phyloP scores from a whole-genome alignment of 768 basidiomycete genomes.

The Fistulinella prunicolor region DNA sequence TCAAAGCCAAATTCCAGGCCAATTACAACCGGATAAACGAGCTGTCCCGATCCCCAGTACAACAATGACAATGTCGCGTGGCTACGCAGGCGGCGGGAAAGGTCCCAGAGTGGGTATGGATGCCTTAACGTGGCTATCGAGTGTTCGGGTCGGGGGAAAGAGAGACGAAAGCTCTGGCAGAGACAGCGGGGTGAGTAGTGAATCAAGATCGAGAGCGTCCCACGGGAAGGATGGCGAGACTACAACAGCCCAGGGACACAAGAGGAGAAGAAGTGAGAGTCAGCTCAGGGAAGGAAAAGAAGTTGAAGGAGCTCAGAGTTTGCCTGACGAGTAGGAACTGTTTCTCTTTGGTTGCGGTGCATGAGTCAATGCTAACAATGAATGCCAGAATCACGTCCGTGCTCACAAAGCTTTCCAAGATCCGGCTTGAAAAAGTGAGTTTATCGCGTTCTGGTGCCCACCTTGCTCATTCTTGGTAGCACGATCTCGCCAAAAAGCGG shows the following conservation, averaged over 20 bases:
- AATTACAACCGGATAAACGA: constrained; percentile 14
- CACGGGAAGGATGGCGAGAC: constrained; percentile 18
- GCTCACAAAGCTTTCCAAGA: constrained; percentile 65
- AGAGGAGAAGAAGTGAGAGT: constrained; percentile 49
- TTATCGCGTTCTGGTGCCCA: not conserved
- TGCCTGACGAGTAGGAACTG: constrained; percentile 69
- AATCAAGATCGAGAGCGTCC: constrained; percentile 41
- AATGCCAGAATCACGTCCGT: constrained; percentile 65
- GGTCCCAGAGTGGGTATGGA: constrained; percentile 65
- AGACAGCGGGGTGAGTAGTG: constrained; percentile 45
- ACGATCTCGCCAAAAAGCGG: constrained; percentile 67
- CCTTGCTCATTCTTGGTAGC: constrained; percentile 36
- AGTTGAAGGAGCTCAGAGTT: constrained; percentile 41
- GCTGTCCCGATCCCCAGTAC: constrained; percentile 25
- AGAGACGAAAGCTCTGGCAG: constrained; percentile 57
- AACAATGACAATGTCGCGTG: constrained; percentile 46
- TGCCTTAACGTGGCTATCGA: constrained; percentile 68
- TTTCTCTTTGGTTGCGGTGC: not conserved
- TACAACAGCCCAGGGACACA: constrained; percentile 10
- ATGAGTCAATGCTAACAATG: not conserved
- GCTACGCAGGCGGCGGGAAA: constrained; percentile 45
- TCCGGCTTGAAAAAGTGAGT: constrained; percentile 81
- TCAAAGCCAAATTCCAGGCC: constrained; percentile 2
- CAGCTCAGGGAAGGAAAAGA: constrained; percentile 32
- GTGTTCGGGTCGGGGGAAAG: constrained; percentile 60